Conservation (phyloP, 2,329 filamentous ascomycete species). For the Xylariaceae sp. region DNA sequence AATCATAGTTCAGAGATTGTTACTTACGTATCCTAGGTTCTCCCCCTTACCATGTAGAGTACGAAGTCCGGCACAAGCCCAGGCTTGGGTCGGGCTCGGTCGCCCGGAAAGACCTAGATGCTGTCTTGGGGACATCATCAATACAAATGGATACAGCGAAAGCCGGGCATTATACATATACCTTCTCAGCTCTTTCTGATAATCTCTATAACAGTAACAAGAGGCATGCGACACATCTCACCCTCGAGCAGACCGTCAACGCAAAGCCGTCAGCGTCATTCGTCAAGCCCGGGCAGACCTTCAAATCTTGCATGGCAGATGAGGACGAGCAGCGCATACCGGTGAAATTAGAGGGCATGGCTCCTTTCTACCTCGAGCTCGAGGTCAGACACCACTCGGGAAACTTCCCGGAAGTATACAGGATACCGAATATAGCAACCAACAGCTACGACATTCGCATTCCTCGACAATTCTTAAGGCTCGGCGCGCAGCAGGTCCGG, state of each 20-base stretch:
- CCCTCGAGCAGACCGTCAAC: constrained; percentile 79
- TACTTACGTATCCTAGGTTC: constrained; percentile 51
- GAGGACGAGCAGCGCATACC: constrained; percentile 83
- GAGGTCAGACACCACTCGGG: constrained; percentile 89
- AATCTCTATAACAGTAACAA: constrained; percentile 76
- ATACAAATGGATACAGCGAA: constrained; percentile 83
- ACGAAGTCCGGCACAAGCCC: constrained; percentile 71
- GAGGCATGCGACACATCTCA: constrained; percentile 60
- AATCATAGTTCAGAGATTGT: constrained; percentile 6
- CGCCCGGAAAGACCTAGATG: constrained; percentile 69
- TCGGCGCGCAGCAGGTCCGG: constrained; percentile 84
- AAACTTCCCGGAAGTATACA: constrained; percentile 73
- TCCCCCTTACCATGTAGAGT: constrained; percentile 78
- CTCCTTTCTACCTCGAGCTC: constrained; percentile 87
- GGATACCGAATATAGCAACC: constrained; percentile 72
- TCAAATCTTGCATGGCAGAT: constrained; percentile 91
- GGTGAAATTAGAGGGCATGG: constrained; percentile 73
- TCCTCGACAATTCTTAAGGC: constrained; percentile 75
- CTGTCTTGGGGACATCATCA: constrained; percentile 69
- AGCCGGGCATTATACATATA: constrained; percentile 81
- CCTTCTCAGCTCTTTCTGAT: constrained; percentile 78
- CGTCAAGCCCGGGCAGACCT: constrained; percentile 80
- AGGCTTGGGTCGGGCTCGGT: constrained; percentile 61
- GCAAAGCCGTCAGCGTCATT: constrained; percentile 80
- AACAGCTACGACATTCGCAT: constrained; percentile 77